A percentile compares a stretch with the other conserved stretches of the same genome.
Evolutionary conservation across 2,329 filamentous ascomycete species (phyloP).

Genomic region (Ascochyta koolunga): DNA sequence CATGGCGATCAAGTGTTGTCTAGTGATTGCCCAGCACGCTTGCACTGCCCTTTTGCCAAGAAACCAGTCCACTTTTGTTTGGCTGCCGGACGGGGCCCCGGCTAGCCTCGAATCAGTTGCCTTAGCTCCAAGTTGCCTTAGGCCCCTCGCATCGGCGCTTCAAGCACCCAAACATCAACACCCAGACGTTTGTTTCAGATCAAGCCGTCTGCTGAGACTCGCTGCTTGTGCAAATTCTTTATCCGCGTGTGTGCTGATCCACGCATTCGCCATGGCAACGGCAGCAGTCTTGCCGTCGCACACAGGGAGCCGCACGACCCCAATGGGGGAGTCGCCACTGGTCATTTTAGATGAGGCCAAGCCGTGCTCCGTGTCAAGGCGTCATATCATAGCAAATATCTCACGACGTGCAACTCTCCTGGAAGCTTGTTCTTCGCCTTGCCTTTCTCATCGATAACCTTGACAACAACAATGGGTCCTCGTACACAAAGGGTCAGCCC

Average conservation of each 20-base stretch:
- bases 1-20: slow-evolving; percentile 17
- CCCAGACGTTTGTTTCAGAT: slow-evolving; percentile 2
- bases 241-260: not conserved
- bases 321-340: slow-evolving; percentile 16
- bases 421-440: slow-evolving; percentile 8
- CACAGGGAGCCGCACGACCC: slow-evolving; percentile 12
- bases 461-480: slow-evolving; percentile 12
- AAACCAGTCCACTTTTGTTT: not conserved
- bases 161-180: not conserved
- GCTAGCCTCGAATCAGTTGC: slow-evolving; percentile 4
- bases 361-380: slow-evolving; percentile 23
- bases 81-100: slow-evolving; percentile 1
- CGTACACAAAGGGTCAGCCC: slow-evolving; percentile 9
- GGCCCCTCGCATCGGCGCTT: not conserved
- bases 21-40: not conserved
- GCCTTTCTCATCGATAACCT: slow-evolving; percentile 1
- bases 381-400: slow-evolving; percentile 17
- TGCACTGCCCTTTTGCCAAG: slow-evolving; percentile 18
- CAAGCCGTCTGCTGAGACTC: slow-evolving; percentile 9
- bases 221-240: slow-evolving; percentile 4
- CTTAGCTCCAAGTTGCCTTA: not conserved
- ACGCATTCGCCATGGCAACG: slow-evolving; percentile 8
- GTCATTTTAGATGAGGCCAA: slow-evolving; percentile 26
- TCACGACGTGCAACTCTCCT: slow-evolving; percentile 3
- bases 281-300: not conserved